Evolutionary conservation across 768 basidiomycete genomes (phyloP).

Genomic region (Leucocoprinus leucothites): DNA sequence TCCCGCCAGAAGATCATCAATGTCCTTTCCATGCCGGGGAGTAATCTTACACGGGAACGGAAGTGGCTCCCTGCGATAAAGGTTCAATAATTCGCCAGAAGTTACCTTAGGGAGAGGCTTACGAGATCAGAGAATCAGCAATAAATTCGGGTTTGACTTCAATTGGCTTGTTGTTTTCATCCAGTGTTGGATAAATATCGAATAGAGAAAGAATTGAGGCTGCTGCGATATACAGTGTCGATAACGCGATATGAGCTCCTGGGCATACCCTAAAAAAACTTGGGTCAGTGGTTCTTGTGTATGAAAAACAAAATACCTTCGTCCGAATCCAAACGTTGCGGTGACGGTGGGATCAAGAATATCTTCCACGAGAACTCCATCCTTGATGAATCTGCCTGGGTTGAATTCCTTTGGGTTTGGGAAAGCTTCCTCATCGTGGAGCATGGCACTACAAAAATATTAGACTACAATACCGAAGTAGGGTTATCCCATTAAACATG

Average conservation of each 20-base stretch:
- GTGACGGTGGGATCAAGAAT: conserved; percentile 20
- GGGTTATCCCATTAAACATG: neutral
- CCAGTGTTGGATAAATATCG: conserved; percentile 14
- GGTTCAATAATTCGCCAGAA: too few species aligned
- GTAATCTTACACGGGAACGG: conserved; percentile 1
- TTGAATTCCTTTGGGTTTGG: conserved; percentile 18
- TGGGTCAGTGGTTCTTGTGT: neutral
- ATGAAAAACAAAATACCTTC: conserved; percentile 14
- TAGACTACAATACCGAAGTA: neutral
- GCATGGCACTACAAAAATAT: conserved; percentile 17
- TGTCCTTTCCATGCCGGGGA: conserved; percentile 1
- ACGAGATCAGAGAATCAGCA: neutral
- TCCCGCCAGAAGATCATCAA: neutral
- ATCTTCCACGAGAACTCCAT: conserved; percentile 17
- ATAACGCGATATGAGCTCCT: neutral
- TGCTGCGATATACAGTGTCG: neutral
- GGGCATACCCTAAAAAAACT: conserved; percentile 5
- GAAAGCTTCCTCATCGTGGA: conserved; percentile 19
- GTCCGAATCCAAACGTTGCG: conserved; percentile 27
- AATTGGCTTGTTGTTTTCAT: conserved; percentile 1
- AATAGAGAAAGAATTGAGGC: conserved; percentile 13
- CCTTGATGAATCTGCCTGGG: conserved; percentile 19
- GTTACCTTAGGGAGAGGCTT: neutral
- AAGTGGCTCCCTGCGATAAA: neutral
- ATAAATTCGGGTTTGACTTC: neutral